Evolutionary conservation across 768 basidiomycete species (phyloP), one percentile per base, ranked within the genome.

Genomic region (Boletus insuetus): DNA sequence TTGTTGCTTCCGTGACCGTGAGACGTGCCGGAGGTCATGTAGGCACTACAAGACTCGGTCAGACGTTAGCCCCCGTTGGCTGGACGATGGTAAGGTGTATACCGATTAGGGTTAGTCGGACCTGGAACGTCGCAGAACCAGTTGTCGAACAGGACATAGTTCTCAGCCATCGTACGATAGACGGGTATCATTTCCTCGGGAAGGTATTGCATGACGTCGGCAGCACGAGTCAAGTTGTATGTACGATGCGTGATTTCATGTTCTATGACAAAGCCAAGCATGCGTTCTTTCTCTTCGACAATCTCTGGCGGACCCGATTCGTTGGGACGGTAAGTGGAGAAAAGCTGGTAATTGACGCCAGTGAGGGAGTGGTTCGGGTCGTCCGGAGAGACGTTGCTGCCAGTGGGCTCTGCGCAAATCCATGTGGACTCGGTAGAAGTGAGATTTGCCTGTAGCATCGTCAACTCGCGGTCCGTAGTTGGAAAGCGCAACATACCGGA

Each of bases 121-220:
- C 65, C 66, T 1, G 65, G 66, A 3, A 66, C 65, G 24, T 65
- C 66, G 17, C 60, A 65, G 37, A 63, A 63, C 65, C 66, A 66
- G 24, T 47, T 35, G 22, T 68, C 65, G 16, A 66, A 66, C 3
- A 66, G 41, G 22, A 60, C 56, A 24, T 54, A 66, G 51, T 65
- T 66, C 48, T 66, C 60, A 5, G 66, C 66, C 49, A 66, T 50
- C 2, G 63, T 55, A 7, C 65, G 60, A 26, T 39, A 65, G 3
- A 66, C 63, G 38, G 63, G 65, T 58, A 66, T 66, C 58, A 51
- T 54, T 6, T 60, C 53, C 43, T 66, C 66, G 16, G 65, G 43
- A 14, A 68, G 52, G 51, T 62, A 68, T 17, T 39, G 37, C 3
- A 66, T 56, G 46, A 56, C 63, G 1, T 68, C 60, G 11, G 66